Base-by-base conservation (phyloP, 1,284 basidiomycete species). In the Marasmius fiardii region DNA sequence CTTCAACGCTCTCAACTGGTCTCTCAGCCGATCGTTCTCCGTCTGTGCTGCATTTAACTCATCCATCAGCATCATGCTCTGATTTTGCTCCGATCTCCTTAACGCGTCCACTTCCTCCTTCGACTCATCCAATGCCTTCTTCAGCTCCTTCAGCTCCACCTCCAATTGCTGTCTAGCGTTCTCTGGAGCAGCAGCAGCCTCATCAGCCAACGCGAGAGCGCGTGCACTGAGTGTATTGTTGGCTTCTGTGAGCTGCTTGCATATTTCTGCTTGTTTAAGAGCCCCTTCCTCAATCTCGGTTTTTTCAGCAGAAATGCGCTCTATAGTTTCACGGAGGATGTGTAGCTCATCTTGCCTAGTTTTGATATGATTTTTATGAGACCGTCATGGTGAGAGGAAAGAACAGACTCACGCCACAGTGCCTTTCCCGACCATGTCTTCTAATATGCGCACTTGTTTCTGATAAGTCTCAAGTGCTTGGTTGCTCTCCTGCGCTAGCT, bases 381-480 rank as follows among this genome's bases (percentile, higher is more conserved):
- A 37, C 53, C 16, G 52, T 43, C 52, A 56, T 31, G 37, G 24
- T 39, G 49, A 33, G 53, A 57, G 44, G 35, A 2, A 81, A 86
- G 61, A 63, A 90, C n/a, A n/a, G n/a, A n/a, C 88, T 88, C 57
- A 2, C 74, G 73, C 39, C 77, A 71, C 54, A 83, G 75, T 61
- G 75, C 78, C 37, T 75, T 72, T 35, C 78, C 75, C 53, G 89
- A 67, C 5, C 69, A 62, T 78, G 58, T 92, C 89, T 65, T 95
- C 92, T 53, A 95, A 75, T 43, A 79, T 80, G 62, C 81, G 80
- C 2, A 94, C 89, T 67, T 95, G 92, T 71, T 85, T 86, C 74
- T 94, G 90, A 68, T 95, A 95, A 28, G 88, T 93, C 75, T 92
- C 90, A 39, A 96, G 72, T 20, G 86, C 89, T 14, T 68, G 67